Conservation (phyloP, 2,329 filamentous ascomycete genomes). For the Chlorencoelia australis region DNA sequence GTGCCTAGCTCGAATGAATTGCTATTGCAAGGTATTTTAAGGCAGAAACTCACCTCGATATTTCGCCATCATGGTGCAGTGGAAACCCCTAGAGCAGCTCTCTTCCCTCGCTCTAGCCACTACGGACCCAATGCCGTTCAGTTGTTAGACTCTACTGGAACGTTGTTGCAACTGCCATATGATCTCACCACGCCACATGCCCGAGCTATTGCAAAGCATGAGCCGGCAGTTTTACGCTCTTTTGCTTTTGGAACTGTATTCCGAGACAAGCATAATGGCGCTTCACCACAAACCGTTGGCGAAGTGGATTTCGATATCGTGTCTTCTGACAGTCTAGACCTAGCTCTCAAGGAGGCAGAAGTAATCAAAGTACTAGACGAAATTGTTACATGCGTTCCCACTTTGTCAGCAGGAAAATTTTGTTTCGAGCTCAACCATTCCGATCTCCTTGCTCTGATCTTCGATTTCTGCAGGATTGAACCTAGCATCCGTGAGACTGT, state of each 20-base stretch:
- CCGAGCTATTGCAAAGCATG: slow-evolving; percentile 68
- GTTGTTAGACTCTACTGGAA: slow-evolving; percentile 72
- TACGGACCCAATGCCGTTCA: slow-evolving; percentile 69
- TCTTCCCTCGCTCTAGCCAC: slow-evolving; percentile 75
- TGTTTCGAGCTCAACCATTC: slow-evolving; percentile 89
- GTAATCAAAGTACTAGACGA: slow-evolving; percentile 92
- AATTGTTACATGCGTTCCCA: slow-evolving; percentile 71
- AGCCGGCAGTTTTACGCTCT: slow-evolving; percentile 58
- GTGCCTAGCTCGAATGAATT: slow-evolving; percentile 47
- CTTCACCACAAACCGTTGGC: slow-evolving; percentile 71
- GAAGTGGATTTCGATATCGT: slow-evolving; percentile 96
- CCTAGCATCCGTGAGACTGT: slow-evolving; percentile 56
- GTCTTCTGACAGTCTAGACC: slow-evolving; percentile 69
- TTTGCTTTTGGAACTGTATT: slow-evolving; percentile 86
- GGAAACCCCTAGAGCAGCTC: slow-evolving; percentile 60
- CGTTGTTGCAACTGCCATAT: slow-evolving; percentile 86
- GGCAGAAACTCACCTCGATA: slow-evolving; percentile 62
- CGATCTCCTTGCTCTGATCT: slow-evolving; percentile 74
- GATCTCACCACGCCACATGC: slow-evolving; percentile 87
- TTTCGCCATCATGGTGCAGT: slow-evolving; percentile 87
- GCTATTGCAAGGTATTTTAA: slow-evolving; percentile 62
- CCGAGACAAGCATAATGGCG: slow-evolving; percentile 65
- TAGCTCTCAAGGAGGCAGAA: slow-evolving; percentile 86
- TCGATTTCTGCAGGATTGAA: slow-evolving; percentile 79
- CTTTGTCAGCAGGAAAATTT: slow-evolving; percentile 60